Evolutionary conservation across 2,329 filamentous ascomycete species (phyloP).

Genomic region (Tolypocladium album): DNA sequence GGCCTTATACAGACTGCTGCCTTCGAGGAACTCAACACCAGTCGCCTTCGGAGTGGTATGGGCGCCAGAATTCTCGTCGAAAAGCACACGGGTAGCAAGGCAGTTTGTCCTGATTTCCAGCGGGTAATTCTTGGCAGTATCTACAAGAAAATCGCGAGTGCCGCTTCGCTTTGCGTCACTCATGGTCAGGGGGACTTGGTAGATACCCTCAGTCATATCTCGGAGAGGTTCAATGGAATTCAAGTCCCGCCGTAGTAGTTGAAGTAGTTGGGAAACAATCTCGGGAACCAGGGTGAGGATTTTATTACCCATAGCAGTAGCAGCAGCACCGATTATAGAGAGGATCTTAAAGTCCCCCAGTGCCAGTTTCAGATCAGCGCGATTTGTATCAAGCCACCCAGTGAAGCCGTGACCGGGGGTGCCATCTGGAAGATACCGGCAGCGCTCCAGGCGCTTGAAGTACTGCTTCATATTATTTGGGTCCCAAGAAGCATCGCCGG

Average conservation of each 20-base stretch:
- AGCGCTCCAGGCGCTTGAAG: slow-evolving; percentile 41
- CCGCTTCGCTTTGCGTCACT: neutral
- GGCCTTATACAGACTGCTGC: slow-evolving; percentile 33
- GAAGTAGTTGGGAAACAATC: too few relatives aligned
- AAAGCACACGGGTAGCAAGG: slow-evolving; percentile 32
- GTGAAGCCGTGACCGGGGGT: slow-evolving; percentile 40
- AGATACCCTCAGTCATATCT: neutral
- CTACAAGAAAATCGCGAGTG: slow-evolving; percentile 15
- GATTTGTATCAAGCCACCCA: slow-evolving; percentile 43
- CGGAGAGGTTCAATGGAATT: neutral
- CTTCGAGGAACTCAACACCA: slow-evolving; percentile 38
- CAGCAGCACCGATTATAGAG: slow-evolving; percentile 24
- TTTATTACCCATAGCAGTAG: slow-evolving; percentile 11
- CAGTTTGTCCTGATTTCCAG: slow-evolving; percentile 35
- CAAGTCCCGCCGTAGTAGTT: neutral
- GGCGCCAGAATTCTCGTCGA: slow-evolving; percentile 19
- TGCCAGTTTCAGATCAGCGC: slow-evolving; percentile 38
- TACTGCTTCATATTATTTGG: slow-evolving; percentile 47
- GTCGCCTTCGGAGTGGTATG: slow-evolving; percentile 27
- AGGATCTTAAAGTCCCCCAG: slow-evolving; percentile 30
- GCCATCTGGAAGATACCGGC: slow-evolving; percentile 34
- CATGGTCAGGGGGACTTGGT: neutral
- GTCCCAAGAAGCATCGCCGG: slow-evolving; percentile 44
- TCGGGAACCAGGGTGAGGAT: neutral
- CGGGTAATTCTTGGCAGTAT: slow-evolving; percentile 42